Percentiles rank a stretch among this genome's conserved stretches.
Conservation (phyloP, 1,284 basidiomycete genomes). For the Cryptococcus floricola region DNA sequence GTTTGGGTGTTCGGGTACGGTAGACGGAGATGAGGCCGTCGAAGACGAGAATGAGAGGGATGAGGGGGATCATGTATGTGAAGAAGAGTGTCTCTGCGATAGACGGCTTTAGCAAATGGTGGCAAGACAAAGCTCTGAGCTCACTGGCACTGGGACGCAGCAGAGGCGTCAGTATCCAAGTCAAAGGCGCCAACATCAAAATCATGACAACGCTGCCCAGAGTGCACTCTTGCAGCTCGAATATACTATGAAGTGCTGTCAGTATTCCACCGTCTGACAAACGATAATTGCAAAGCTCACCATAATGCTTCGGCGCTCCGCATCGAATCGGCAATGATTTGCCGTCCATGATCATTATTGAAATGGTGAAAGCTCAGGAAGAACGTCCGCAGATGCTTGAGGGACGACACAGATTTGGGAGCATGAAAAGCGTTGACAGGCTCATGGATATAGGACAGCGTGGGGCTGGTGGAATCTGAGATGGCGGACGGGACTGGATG, state of each 20-base stretch:
- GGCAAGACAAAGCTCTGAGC: slow-evolving; percentile 1
- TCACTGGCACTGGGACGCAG: slow-evolving; percentile 26
- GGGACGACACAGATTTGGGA: slow-evolving; percentile 8
- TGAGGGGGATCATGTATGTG: slow-evolving; percentile 40
- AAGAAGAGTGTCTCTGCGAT: slow-evolving; percentile 32
- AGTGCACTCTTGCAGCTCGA: slow-evolving; percentile 38
- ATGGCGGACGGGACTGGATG: slow-evolving; percentile 13
- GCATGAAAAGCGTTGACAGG: slow-evolving; percentile 32
- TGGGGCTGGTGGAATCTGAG: neutral
- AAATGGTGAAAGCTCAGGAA: slow-evolving; percentile 45
- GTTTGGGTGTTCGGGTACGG: slow-evolving; percentile 23
- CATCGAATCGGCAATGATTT: slow-evolving; percentile 39
- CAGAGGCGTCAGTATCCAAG: slow-evolving; percentile 32
- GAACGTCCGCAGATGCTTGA: slow-evolving; percentile 36
- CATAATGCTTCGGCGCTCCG: slow-evolving; percentile 32
- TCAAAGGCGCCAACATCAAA: slow-evolving; percentile 25
- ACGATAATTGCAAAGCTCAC: slow-evolving; percentile 18
- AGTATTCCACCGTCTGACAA: neutral
- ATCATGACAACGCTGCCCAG: slow-evolving; percentile 29
- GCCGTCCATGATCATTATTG: slow-evolving; percentile 29
- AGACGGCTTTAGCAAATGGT: neutral
- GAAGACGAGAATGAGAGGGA: slow-evolving; percentile 35
- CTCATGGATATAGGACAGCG: slow-evolving; percentile 27
- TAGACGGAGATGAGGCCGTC: slow-evolving; percentile 39
- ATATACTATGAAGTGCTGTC: slow-evolving; percentile 24